Evolutionary conservation across 2,329 filamentous ascomycete genomes (phyloP).

Genomic region (Gliomastix tumulicola): DNA sequence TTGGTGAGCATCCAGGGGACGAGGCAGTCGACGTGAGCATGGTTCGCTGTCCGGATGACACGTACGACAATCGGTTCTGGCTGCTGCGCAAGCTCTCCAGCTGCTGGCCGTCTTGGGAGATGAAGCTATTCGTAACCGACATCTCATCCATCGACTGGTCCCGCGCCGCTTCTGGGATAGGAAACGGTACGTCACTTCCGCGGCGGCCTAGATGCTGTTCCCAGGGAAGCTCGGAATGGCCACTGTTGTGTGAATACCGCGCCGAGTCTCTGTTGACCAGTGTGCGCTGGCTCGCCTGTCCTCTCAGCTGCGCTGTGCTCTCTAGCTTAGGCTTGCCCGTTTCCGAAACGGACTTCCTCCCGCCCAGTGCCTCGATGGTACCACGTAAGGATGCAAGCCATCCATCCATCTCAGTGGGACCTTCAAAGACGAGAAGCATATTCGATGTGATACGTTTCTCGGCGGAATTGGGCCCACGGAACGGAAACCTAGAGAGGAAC

Average conservation of each 20-base stretch:
- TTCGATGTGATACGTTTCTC: conserved; percentile 30
- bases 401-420: conserved; percentile 65
- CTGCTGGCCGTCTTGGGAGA: conserved; percentile 52
- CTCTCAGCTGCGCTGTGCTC: conserved; percentile 21
- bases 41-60: conserved; percentile 56
- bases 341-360: conserved; percentile 56
- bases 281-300: conserved; percentile 36
- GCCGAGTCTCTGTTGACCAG: conserved; percentile 39
- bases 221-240: conserved; percentile 3
- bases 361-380: conserved; percentile 64
- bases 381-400: conserved; percentile 65
- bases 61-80: conserved; percentile 48
- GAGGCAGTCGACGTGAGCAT: conserved; percentile 46
- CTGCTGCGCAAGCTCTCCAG: conserved; percentile 51
- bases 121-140: conserved; percentile 50
- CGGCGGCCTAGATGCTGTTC: conserved; percentile 3
- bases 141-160: conserved; percentile 43
- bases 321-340: conserved; percentile 45
- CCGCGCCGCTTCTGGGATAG: conserved; percentile 15
- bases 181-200: conserved; percentile 9
- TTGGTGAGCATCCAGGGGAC: conserved; percentile 51
- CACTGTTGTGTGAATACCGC: conserved; percentile 30
- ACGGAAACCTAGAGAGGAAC: conserved; percentile 6
- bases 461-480: conserved; percentile 18
- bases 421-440: conserved; percentile 67